Percentiles rank a stretch among this genome's conserved stretches.
These are phyloP conservation scores for Diophrys appendiculata DNA, from an alignment of 73 alveolate species.

Conservation along the genomic window DNA sequence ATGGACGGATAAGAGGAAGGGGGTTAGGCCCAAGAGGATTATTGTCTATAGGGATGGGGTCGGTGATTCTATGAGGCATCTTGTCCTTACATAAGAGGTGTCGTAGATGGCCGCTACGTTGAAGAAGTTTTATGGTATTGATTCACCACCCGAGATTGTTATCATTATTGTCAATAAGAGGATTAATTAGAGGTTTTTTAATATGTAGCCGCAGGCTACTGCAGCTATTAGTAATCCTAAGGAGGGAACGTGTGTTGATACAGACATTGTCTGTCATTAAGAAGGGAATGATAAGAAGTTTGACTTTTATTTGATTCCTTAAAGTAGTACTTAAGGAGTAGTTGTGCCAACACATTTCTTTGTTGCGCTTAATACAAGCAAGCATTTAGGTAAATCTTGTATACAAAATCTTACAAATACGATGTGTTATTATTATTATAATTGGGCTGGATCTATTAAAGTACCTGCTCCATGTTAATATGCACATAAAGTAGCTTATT, in stretches of 20 bases:
- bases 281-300: conserved; percentile 47
- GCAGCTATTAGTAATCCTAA: too few species aligned
- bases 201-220: too few species aligned
- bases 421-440: conserved; percentile 78
- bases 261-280: conserved; percentile 49
- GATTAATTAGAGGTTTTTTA: conserved; percentile 74
- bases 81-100: too few species aligned
- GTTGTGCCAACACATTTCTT: conserved; percentile 87
- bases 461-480: conserved; percentile 88
- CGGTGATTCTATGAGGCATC: conserved; percentile 63
- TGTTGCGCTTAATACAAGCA: conserved; percentile 59
- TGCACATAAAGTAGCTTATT: conserved; percentile 76
- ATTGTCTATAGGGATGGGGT: conserved; percentile 82
- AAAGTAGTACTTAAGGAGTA: conserved; percentile 76
- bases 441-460: conserved; percentile 91
- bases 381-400: conserved; percentile 6
- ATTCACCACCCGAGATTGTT: too few species aligned
- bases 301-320: conserved; percentile 84
- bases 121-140: too few species aligned
- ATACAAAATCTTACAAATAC: conserved; percentile 76
- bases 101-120: too few species aligned
- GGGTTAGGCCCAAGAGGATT: conserved; percentile 62
- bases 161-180: conserved; percentile 83
- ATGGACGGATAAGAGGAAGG: conserved; percentile 32
- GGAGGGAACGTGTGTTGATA: conserved; percentile 71